A percentile compares a stretch with the other conserved stretches of the same genome.
Conservation (phyloP, 2,329 filamentous ascomycete genomes). For the Claviceps spartinae region DNA sequence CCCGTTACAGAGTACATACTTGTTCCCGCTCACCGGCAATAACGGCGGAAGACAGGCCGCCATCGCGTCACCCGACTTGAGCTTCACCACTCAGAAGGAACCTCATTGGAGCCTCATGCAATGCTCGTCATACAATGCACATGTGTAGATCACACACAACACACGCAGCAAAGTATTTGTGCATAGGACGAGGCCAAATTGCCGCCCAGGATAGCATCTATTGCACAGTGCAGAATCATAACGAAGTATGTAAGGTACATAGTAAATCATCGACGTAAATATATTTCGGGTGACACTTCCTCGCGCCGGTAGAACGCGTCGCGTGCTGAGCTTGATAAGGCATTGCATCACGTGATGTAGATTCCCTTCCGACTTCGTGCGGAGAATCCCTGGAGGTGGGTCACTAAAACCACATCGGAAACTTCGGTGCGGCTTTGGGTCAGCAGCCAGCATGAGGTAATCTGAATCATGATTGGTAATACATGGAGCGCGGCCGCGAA, state of each 20-base stretch:
- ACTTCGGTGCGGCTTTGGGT: neutral
- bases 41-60: too few relatives aligned
- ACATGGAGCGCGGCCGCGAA: neutral
- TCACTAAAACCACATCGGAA: neutral
- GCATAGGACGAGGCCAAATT: neutral
- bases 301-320: too few relatives aligned
- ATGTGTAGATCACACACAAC: neutral
- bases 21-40: too few relatives aligned
- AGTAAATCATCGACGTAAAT: too few relatives aligned
- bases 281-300: too few relatives aligned
- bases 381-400: neutral
- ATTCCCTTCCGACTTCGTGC: neutral
- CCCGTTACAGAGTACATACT: too few relatives aligned
- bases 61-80: too few relatives aligned
- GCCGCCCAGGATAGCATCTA: too few relatives aligned
- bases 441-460: slow-evolving; percentile 4
- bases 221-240: too few relatives aligned
- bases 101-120: neutral
- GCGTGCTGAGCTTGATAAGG: neutral
- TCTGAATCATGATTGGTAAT: slow-evolving; percentile 4
- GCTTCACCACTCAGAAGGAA: neutral
- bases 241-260: too few relatives aligned
- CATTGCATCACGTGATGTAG: neutral
- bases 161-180: neutral
- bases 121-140: neutral